Evolutionary conservation across 768 basidiomycete species (phyloP).

Genomic region (Tylopilus plumbeoviolaceoides): DNA sequence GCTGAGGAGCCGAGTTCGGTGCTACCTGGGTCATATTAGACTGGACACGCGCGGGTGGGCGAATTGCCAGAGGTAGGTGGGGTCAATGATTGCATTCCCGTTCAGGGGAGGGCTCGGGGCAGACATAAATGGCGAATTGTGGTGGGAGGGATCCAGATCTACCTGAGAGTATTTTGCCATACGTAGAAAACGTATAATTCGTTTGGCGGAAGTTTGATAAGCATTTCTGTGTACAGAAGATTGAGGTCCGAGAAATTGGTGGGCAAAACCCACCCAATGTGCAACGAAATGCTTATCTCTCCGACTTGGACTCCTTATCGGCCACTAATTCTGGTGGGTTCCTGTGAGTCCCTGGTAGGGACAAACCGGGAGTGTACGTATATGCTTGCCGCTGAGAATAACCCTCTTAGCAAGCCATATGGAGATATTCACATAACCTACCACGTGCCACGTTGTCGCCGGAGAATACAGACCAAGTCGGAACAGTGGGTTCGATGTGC

Average conservation of each 20-base stretch:
- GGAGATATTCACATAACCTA: no score
- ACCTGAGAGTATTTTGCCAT: background rate
- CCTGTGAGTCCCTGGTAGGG: background rate
- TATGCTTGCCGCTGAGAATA: background rate
- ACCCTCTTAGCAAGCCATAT: no score
- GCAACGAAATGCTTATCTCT: constrained; percentile 17
- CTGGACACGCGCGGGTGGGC: background rate
- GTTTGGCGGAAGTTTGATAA: constrained; percentile 15
- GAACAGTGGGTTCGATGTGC: background rate
- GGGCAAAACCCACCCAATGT: constrained; percentile 7
- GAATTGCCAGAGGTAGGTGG: background rate
- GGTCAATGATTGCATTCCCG: background rate
- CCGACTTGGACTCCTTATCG: constrained; percentile 1
- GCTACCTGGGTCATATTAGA: constrained; percentile 11
- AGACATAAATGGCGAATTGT: constrained; percentile 17
- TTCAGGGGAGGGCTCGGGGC: background rate
- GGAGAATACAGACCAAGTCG: no score
- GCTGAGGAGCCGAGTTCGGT: background rate
- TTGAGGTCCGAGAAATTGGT: constrained; percentile 1
- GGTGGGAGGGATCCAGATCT: constrained; percentile 6
- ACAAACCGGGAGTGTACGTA: background rate
- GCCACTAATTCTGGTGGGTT: background rate
- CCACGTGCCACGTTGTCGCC: background rate
- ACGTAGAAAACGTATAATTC: background rate
- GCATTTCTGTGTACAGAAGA: background rate